Conservation (phyloP, 2,329 filamentous ascomycete genomes). For the Xylaria sp. region DNA sequence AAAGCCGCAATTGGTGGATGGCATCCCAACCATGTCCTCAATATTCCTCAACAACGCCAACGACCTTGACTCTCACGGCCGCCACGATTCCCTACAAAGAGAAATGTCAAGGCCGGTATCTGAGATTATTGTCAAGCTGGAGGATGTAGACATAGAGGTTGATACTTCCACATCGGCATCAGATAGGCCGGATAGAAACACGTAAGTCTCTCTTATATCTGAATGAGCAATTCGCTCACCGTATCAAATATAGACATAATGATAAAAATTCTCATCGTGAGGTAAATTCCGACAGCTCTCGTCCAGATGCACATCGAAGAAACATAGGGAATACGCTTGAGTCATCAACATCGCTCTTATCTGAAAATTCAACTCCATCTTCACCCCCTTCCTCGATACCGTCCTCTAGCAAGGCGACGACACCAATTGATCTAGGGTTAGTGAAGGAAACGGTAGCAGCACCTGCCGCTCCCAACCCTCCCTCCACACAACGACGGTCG, state of each 20-base stretch:
- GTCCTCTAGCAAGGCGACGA: conserved; percentile 68
- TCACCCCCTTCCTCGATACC: conserved; percentile 55
- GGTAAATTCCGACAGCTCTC: conserved; percentile 13
- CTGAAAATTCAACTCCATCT: conserved; percentile 62
- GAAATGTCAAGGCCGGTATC: conserved; percentile 39
- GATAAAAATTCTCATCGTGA: conserved; percentile 40
- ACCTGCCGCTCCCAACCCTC: conserved; percentile 23
- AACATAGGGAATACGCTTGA: conserved; percentile 44
- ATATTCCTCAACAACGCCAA: conserved; percentile 34
- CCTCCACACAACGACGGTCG: conserved; percentile 41
- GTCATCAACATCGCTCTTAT: conserved; percentile 59
- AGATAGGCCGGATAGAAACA: conserved; percentile 25
- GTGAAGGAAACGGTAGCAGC: conserved; percentile 40
- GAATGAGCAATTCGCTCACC: conserved; percentile 7
- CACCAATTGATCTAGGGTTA: conserved; percentile 57
- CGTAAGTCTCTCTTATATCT: conserved; percentile 37
- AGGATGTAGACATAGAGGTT: conserved; percentile 37
- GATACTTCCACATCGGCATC: conserved; percentile 29
- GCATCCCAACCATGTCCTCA: conserved; percentile 34
- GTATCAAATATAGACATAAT: conserved; percentile 31
- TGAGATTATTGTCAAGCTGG: conserved; percentile 41
- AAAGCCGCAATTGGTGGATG: conserved; percentile 34
- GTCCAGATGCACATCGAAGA: conserved; percentile 12
- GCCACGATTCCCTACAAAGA: conserved; percentile 31
- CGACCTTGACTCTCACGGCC: conserved; percentile 30